Conservation (phyloP, 2,329 filamentous ascomycete genomes). For the Dothideomycetidae sp. region DNA sequence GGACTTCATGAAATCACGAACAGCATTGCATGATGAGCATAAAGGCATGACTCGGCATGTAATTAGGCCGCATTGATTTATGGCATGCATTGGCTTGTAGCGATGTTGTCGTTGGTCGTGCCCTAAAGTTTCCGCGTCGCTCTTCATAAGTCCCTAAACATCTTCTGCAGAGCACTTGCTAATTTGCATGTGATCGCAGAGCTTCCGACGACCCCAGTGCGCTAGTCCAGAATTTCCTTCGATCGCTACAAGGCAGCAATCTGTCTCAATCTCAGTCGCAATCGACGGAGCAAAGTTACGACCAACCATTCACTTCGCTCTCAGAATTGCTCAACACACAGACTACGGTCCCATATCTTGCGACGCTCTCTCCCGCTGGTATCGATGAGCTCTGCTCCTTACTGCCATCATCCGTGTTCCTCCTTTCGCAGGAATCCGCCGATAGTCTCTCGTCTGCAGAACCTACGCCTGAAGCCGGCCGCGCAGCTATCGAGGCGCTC, state of each 20-base stretch:
- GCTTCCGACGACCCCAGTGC: slow-evolving; percentile 54
- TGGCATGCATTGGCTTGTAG: background rate
- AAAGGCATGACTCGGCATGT: slow-evolving; percentile 1
- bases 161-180: background rate
- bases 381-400: slow-evolving; percentile 63
- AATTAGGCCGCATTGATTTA: background rate
- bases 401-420: slow-evolving; percentile 63
- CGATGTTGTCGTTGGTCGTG: background rate
- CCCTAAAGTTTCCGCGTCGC: too few species aligned
- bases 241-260: slow-evolving; percentile 53
- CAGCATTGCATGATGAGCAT: background rate
- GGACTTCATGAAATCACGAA: too few species aligned
- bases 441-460: slow-evolving; percentile 45
- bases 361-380: slow-evolving; percentile 47
- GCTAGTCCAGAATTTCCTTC: slow-evolving; percentile 76
- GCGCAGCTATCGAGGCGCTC: slow-evolving; percentile 60
- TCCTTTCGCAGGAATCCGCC: slow-evolving; percentile 54
- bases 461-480: slow-evolving; percentile 45
- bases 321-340: slow-evolving; percentile 69
- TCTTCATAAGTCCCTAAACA: too few species aligned
- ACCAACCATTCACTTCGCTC: slow-evolving; percentile 65
- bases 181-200: slow-evolving; percentile 28
- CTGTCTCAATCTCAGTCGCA: slow-evolving; percentile 13
- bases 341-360: slow-evolving; percentile 63
- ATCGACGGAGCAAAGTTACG: slow-evolving; percentile 33